These are phyloP conservation scores for Albizia julibrissin DNA, from an alignment of 306 rosid genomes.

Conservation along the genomic window DNA sequence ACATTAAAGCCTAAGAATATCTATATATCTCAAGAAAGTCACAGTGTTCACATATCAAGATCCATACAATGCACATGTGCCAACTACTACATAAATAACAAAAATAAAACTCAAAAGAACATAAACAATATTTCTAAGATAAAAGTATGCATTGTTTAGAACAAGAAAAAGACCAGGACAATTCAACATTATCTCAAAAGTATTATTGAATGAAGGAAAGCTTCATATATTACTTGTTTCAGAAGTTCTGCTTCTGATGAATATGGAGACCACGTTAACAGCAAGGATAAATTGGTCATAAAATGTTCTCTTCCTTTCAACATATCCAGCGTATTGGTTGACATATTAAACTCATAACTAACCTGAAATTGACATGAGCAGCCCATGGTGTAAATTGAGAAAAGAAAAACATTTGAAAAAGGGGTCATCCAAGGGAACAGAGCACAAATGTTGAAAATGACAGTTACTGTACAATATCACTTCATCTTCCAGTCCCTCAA, in stretches of 20 bases:
- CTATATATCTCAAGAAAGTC: neutral
- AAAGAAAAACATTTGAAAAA: slow-evolving; percentile 13
- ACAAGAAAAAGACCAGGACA: neutral
- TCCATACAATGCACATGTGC: neutral
- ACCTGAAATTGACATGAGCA: slow-evolving; percentile 61
- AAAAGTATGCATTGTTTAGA: slow-evolving; percentile 15
- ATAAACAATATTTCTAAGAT: neutral
- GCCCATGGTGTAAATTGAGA: slow-evolving; percentile 7
- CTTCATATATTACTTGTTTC: slow-evolving; percentile 61
- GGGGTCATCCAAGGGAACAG: slow-evolving; percentile 27
- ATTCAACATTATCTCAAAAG: slow-evolving; percentile 3
- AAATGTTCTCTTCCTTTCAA: slow-evolving; percentile 71
- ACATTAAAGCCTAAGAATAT: neutral
- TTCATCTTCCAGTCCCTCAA: neutral
- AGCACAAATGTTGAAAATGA: slow-evolving; percentile 21
- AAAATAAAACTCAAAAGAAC: slow-evolving; percentile 9
- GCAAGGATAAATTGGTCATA: slow-evolving; percentile 60
- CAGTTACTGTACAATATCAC: neutral
- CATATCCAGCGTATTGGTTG: slow-evolving; percentile 49
- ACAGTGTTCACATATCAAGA: neutral
- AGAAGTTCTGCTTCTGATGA: slow-evolving; percentile 83
- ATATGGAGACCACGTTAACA: slow-evolving; percentile 89
- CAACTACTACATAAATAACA: neutral
- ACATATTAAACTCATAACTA: slow-evolving; percentile 60
- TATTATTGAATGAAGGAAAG: slow-evolving; percentile 17